phyloP scores from a whole-genome alignment of 768 basidiomycete genomes.

The Kwoniella heveanensis region DNA sequence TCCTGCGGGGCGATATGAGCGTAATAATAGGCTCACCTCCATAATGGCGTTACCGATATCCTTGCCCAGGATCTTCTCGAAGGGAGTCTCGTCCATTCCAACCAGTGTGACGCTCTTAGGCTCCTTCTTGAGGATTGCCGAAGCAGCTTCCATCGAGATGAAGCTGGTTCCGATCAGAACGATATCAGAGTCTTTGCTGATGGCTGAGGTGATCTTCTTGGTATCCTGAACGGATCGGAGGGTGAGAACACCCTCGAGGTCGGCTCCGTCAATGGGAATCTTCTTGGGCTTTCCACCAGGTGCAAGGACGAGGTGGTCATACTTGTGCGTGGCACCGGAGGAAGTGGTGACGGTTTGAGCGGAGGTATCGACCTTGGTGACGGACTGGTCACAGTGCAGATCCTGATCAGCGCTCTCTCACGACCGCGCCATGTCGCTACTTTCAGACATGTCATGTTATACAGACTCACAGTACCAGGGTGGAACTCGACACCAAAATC shows the following conservation, averaged over 20 bases:
- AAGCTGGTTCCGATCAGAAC: slow-evolving; percentile 88
- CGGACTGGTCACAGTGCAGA: slow-evolving; percentile 57
- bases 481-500: slow-evolving; percentile 57
- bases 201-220: slow-evolving; percentile 60
- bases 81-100: slow-evolving; percentile 78
- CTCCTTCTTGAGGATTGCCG: slow-evolving; percentile 67
- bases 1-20: too few relatives aligned
- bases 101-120: slow-evolving; percentile 81
- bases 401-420: too few relatives aligned
- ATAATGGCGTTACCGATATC: slow-evolving; percentile 75
- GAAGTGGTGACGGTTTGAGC: slow-evolving; percentile 68
- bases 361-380: slow-evolving; percentile 68
- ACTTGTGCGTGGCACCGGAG: slow-evolving; percentile 65
- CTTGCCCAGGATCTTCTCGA: slow-evolving; percentile 77
- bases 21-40: slow-evolving; percentile 68
- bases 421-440: too few relatives aligned
- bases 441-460: too few relatives aligned
- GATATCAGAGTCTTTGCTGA: slow-evolving; percentile 70
- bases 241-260: slow-evolving; percentile 75
- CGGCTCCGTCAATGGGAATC: slow-evolving; percentile 73
- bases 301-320: slow-evolving; percentile 78
- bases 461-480: slow-evolving; percentile 48
- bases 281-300: slow-evolving; percentile 72
- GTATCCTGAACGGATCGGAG: slow-evolving; percentile 72
- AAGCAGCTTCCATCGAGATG: slow-evolving; percentile 83